These are phyloP conservation scores for Tetrapisispora pingtungensis DNA, from an alignment of 805 yeast genomes.

Conservation along the genomic window DNA sequence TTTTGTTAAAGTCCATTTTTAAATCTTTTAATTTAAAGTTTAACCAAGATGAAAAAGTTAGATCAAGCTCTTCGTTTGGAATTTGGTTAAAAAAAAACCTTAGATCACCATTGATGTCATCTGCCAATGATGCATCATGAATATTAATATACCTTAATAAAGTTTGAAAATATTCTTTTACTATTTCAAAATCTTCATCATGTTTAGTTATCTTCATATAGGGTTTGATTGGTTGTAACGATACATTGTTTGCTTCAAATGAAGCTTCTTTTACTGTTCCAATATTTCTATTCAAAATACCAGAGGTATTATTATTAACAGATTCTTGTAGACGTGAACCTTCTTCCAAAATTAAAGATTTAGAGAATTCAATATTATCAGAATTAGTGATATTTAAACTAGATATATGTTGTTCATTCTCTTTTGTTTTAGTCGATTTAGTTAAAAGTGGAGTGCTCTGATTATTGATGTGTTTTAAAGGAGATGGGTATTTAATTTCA, in stretches of 20 bases:
- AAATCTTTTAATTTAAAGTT: slow-evolving; percentile 38
- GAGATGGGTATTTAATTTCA: not conserved
- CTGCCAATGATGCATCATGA: slow-evolving; percentile 24
- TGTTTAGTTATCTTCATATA: not conserved
- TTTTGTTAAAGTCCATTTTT: slow-evolving; percentile 37
- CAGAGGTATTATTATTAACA: not conserved
- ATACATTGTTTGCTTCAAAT: not conserved
- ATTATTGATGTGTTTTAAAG: not conserved
- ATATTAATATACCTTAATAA: slow-evolving; percentile 20
- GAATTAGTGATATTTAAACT: not conserved
- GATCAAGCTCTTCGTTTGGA: slow-evolving; percentile 58
- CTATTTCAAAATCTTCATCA: slow-evolving; percentile 5
- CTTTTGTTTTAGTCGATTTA: not conserved
- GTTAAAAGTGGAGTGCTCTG: slow-evolving; percentile 1
- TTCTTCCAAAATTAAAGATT: not conserved
- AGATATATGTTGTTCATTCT: not conserved
- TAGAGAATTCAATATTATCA: not conserved
- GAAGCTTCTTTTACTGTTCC: not conserved
- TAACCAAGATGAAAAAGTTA: slow-evolving; percentile 69
- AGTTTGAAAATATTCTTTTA: slow-evolving; percentile 19
- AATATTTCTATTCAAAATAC: not conserved
- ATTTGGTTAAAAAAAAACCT: slow-evolving; percentile 55
- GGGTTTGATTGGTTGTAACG: not conserved
- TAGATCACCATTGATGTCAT: slow-evolving; percentile 58
- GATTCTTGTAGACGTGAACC: not conserved